These are phyloP conservation scores for Dissoconium aciculare DNA, from an alignment of 2,329 filamentous ascomycete species.

Conservation along the genomic window DNA sequence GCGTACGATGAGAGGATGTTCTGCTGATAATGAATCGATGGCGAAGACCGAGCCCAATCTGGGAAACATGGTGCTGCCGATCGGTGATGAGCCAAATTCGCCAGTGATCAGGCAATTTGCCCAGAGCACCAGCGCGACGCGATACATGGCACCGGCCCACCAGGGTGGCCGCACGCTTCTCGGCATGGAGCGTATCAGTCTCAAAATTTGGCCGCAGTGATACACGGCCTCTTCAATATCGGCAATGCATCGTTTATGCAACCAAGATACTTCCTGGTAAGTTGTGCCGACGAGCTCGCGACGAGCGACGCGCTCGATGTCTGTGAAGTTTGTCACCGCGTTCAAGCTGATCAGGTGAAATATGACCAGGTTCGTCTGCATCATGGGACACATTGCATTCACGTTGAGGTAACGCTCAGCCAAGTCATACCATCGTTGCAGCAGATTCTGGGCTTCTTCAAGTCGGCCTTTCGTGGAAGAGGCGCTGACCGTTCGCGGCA, in stretches of 20 bases:
- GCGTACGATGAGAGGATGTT: constrained; percentile 36
- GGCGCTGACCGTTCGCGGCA: constrained; percentile 35
- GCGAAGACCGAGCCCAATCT: constrained; percentile 34
- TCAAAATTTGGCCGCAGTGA: constrained; percentile 53
- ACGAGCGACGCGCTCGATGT: constrained; percentile 51
- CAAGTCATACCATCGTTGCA: constrained; percentile 55
- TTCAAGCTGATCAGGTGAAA: constrained; percentile 59
- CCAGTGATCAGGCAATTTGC: constrained; percentile 42
- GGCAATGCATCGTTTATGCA: constrained; percentile 48
- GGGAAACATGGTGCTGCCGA: constrained; percentile 24
- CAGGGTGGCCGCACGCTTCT: constrained; percentile 47
- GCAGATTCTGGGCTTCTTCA: constrained; percentile 48
- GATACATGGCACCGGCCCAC: constrained; percentile 58
- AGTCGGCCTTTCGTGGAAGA: constrained; percentile 45
- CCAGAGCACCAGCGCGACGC: constrained; percentile 50
- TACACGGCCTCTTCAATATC: constrained; percentile 49
- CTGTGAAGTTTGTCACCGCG: constrained; percentile 50
- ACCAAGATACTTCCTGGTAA: constrained; percentile 40
- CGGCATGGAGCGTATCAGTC: constrained; percentile 46
- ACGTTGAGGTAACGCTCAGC: constrained; percentile 40
- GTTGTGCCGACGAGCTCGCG: constrained; percentile 32
- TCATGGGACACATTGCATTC: constrained; percentile 44
- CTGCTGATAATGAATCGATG: constrained; percentile 36
- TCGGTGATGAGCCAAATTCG: constrained; percentile 26
- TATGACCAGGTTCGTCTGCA: constrained; percentile 50